A percentile compares a stretch with the other conserved stretches of the same genome.
These are phyloP conservation scores for Stevia rebaudiana DNA, from an alignment of 140 eudicot species.

Conservation along the genomic window DNA sequence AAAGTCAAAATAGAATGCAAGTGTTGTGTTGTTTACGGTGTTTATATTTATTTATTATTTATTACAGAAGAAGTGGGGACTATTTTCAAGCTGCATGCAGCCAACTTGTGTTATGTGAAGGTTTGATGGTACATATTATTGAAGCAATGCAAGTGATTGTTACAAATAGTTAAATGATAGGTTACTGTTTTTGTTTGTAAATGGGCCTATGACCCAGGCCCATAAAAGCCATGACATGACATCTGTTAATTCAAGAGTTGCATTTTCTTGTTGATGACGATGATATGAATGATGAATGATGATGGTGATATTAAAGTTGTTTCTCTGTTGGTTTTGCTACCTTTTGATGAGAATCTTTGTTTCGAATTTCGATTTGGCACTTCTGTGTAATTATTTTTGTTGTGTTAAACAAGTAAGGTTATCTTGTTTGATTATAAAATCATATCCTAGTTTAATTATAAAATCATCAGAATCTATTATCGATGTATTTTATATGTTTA, in stretches of 20 bases:
- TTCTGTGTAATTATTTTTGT: not conserved
- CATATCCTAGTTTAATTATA: no score
- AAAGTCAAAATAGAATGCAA: conserved; percentile 19
- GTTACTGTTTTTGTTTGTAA: conserved; percentile 19
- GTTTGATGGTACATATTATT: conserved; percentile 19
- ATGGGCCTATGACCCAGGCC: conserved; percentile 25
- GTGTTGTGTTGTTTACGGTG: conserved; percentile 8
- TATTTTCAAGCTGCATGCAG: conserved; percentile 80
- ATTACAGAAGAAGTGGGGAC: conserved; percentile 73
- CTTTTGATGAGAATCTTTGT: conserved; percentile 22
- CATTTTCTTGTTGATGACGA: no score
- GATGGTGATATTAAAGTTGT: conserved; percentile 16
- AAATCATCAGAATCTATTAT: no score
- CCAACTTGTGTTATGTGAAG: conserved; percentile 63
- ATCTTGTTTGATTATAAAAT: no score
- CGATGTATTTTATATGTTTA: no score
- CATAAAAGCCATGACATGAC: conserved; percentile 18
- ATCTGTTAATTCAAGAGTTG: conserved; percentile 10
- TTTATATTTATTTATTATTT: not conserved
- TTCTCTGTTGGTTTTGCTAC: conserved; percentile 13
- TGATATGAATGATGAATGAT: not conserved
- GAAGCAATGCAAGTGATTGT: not conserved
- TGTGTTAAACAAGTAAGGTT: no score
- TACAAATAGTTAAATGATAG: not conserved
- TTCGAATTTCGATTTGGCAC: conserved; percentile 5